phyloP scores from a whole-genome alignment of 1,284 basidiomycete species.

The Leccinum pachyderme region DNA sequence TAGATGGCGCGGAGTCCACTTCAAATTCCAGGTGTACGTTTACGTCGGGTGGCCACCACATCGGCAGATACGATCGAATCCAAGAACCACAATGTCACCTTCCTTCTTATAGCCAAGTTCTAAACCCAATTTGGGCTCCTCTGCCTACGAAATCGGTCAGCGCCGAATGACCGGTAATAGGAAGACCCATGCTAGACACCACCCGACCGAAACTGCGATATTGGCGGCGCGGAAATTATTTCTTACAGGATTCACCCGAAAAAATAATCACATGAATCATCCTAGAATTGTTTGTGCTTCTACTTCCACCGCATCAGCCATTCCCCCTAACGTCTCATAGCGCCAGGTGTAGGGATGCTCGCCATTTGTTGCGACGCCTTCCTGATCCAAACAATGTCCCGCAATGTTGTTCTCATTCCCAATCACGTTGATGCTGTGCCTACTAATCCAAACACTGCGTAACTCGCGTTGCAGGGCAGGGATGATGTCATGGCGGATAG shows the following conservation, averaged over 20 bases:
- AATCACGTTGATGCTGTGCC: constrained; percentile 46
- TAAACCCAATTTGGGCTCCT: neutral
- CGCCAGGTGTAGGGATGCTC: constrained; percentile 43
- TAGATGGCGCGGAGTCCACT: neutral
- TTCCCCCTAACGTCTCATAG: constrained; percentile 54
- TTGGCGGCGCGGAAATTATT: neutral
- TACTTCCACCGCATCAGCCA: constrained; percentile 53
- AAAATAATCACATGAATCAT: constrained; percentile 3
- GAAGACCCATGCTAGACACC: neutral
- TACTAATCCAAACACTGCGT: constrained; percentile 61
- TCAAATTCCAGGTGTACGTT: neutral
- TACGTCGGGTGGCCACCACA: neutral
- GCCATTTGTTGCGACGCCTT: constrained; percentile 20
- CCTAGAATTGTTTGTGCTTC: constrained; percentile 22
- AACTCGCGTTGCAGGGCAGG: constrained; percentile 52
- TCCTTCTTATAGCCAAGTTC: neutral
- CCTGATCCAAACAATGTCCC: constrained; percentile 5
- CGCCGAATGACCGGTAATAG: neutral
- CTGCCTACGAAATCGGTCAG: constrained; percentile 1
- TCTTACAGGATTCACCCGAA: neutral
- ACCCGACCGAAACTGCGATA: neutral
- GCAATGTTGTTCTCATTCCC: constrained; percentile 21
- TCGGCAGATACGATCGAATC: neutral
- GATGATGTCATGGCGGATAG: constrained; percentile 55
- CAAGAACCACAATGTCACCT: neutral